Evolutionary conservation across 2,329 filamentous ascomycete genomes (phyloP), one percentile per base, ranked within the genome.

Genomic region (Aspergillus proliferans): DNA sequence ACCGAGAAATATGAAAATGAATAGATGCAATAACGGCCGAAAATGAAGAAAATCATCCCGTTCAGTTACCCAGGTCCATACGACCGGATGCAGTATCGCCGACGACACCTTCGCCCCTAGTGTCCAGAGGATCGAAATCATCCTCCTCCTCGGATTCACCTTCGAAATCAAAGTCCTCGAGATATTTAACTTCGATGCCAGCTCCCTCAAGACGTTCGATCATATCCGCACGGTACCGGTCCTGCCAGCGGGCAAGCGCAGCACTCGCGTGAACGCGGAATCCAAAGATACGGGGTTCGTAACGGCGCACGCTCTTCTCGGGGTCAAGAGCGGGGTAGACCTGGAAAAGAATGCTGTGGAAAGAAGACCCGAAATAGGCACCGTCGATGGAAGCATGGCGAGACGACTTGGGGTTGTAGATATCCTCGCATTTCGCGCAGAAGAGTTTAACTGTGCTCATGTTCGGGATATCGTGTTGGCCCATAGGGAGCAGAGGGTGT

Each of bases 331-430:
- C 84, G 5, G 93, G 92, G 68, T 97, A 97, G 48, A 98, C 93
- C 71, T 98, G 93, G 77, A 98, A 97, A 54, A 98, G 83, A 71
- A 98, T 96, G 74, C 96, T 96, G 78, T 96, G 92, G 78, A 98
- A 98, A 2, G 88, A 95, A 43, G 92, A 91, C 59, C 93, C 93
- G 60, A 98, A 98, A 78, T 97, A 98, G 56, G 93, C 93, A 55
- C 93, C 93, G 68, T 98, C 93, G 63, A 98, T 96, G 51, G 87
- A 82, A 45, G 91, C 90, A 72, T 98, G 93, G 24, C 93, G 88
- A 18, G 89, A 92, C 3, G 93, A 97, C 71, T 98, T 98, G 41
- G 93, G 93, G 73, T 97, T 97, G 79, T 98, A 98, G 51, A 95
- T 86, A 69, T 98, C 93, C 77, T 98, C 93, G 77, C 93, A 98